phyloP scores from a whole-genome alignment of 208 protist species.

The Wallacemonas rigidus region DNA sequence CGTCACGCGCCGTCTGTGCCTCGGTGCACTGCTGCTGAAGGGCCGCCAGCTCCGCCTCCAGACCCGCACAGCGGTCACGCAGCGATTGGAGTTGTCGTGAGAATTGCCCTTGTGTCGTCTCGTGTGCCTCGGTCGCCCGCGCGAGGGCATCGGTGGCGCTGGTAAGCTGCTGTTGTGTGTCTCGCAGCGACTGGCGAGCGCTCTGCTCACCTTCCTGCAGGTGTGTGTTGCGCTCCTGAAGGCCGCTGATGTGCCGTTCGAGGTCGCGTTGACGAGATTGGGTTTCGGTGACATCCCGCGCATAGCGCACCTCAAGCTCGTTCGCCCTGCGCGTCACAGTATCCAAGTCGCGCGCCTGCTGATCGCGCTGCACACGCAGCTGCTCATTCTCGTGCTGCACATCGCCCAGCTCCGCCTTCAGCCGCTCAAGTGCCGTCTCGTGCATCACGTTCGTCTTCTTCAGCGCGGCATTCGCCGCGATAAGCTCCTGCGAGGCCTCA shows the following conservation, averaged over 20 bases:
- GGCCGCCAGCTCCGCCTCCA: slow-evolving; percentile 37
- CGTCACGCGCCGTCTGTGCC: slow-evolving; percentile 33
- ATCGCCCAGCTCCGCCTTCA: slow-evolving; percentile 36
- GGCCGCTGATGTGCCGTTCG: slow-evolving; percentile 34
- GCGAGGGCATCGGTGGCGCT: slow-evolving; percentile 23
- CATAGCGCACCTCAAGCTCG: slow-evolving; percentile 42
- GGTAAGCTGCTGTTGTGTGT: slow-evolving; percentile 15
- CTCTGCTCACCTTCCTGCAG: slow-evolving; percentile 37
- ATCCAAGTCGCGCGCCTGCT: slow-evolving; percentile 36
- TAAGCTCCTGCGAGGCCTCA: slow-evolving; percentile 42
- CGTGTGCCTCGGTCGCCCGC: slow-evolving; percentile 20
- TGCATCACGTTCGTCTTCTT: slow-evolving; percentile 38
- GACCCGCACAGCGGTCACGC: slow-evolving; percentile 31
- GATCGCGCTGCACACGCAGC: slow-evolving; percentile 17
- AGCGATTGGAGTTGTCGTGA: slow-evolving; percentile 29
- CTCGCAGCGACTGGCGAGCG: slow-evolving; percentile 27
- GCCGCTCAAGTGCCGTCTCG: slow-evolving; percentile 39
- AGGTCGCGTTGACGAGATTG: slow-evolving; percentile 32
- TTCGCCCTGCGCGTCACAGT: slow-evolving; percentile 24
- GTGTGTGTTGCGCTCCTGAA: slow-evolving; percentile 36
- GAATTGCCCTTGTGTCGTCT: slow-evolving; percentile 15
- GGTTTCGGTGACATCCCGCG: slow-evolving; percentile 33
- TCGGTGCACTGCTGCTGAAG: slow-evolving; percentile 33
- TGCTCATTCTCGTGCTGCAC: slow-evolving; percentile 43
- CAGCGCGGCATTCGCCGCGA: slow-evolving; percentile 34